phyloP scores from a whole-genome alignment of 441 rosid genomes.

The Adansonia madagascariensis region DNA sequence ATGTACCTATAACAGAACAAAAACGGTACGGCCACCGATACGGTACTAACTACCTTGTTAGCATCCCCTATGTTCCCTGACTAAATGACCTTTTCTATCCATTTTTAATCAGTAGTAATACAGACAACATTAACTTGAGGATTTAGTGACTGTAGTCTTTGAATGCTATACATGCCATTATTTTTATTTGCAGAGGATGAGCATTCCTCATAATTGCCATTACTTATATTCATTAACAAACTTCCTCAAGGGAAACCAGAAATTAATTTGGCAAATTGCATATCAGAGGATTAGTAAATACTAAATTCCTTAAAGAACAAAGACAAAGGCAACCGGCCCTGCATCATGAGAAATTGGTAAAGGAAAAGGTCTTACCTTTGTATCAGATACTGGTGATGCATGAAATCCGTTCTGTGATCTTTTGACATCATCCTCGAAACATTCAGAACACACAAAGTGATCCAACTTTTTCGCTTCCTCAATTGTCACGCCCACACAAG shows the following conservation, averaged over 20 bases:
- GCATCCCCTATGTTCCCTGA: background rate
- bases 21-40: too few species aligned
- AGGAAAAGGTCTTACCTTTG: conserved; percentile 41
- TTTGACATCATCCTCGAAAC: conserved; percentile 51
- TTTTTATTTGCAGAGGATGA: background rate
- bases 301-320: background rate
- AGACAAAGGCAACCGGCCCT: background rate
- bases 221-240: background rate
- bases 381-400: conserved; percentile 43
- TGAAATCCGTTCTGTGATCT: conserved; percentile 55
- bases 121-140: background rate
- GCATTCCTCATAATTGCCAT: background rate
- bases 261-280: background rate
- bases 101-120: background rate
- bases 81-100: conserved; percentile 2
- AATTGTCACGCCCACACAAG: conserved; percentile 63
- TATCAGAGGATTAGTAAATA: background rate
- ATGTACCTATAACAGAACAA: too few species aligned
- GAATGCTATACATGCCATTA: background rate
- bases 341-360: background rate
- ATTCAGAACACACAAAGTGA: conserved; percentile 59
- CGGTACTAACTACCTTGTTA: too few species aligned
- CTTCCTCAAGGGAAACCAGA: background rate
- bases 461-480: conserved; percentile 66
- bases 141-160: background rate